Percentiles rank a stretch among this genome's conserved stretches.
Evolutionary conservation across 148 eudicot genomes (phyloP).

Genomic region (Agrostemma githago): DNA sequence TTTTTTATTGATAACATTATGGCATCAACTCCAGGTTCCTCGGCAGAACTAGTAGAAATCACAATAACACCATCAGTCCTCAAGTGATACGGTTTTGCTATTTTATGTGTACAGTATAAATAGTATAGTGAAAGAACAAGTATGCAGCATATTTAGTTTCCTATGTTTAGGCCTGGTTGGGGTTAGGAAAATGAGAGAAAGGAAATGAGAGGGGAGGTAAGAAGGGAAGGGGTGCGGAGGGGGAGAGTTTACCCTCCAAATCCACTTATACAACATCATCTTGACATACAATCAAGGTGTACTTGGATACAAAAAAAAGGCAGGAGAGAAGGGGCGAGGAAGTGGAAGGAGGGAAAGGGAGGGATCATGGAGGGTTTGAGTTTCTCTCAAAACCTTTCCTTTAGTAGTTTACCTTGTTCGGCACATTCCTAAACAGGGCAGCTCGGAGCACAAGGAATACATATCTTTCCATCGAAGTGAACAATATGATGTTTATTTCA

Average conservation of each 20-base stretch:
- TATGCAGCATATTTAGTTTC: background rate
- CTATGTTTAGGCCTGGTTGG: background rate
- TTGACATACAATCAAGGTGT: too few species aligned
- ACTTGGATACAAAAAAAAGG: too few species aligned
- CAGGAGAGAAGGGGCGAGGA: too few species aligned
- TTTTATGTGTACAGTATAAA: background rate
- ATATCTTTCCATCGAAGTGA: background rate
- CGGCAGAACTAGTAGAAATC: conserved; percentile 35
- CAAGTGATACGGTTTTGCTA: background rate
- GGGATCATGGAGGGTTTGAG: too few species aligned
- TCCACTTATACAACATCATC: too few species aligned
- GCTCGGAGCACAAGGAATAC: background rate
- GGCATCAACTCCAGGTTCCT: conserved; percentile 43
- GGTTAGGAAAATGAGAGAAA: too few species aligned
- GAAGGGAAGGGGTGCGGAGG: too few species aligned
- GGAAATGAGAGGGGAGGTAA: too few species aligned
- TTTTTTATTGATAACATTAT: conserved; percentile 47
- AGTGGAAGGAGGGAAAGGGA: too few species aligned
- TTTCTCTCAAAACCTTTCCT: too few species aligned
- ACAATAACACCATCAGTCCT: background rate
- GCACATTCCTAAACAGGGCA: background rate
- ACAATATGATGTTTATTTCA: background rate
- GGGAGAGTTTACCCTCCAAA: too few species aligned
- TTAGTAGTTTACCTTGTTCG: too few species aligned
- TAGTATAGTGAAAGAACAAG: background rate